Conservation (phyloP, 2,329 filamentous ascomycete genomes). For the Sclerotinia spermophila region DNA sequence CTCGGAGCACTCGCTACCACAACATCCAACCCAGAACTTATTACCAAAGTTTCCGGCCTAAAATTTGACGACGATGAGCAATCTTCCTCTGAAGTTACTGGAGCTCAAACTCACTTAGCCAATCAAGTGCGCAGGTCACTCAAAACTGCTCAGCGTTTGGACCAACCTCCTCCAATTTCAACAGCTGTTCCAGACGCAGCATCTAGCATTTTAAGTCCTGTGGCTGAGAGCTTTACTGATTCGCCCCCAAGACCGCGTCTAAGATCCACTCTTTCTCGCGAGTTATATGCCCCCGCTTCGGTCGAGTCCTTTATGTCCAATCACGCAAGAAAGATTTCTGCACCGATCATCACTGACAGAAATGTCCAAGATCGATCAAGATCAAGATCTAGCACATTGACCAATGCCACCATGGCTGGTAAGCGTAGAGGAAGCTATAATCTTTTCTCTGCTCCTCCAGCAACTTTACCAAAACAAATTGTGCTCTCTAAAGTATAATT, state of each 20-base stretch:
- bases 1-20: not conserved
- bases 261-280: conserved; percentile 6
- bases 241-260: not conserved
- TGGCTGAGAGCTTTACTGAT: conserved; percentile 27
- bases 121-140: conserved; percentile 25
- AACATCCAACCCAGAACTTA: conserved; percentile 19
- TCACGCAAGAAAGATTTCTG: conserved; percentile 35
- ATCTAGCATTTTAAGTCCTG: conserved; percentile 29
- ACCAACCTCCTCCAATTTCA: conserved; percentile 10
- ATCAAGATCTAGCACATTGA: conserved; percentile 28
- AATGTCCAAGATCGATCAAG: conserved; percentile 25
- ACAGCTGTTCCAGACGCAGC: conserved; percentile 9
- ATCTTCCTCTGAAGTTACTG: conserved; percentile 21
- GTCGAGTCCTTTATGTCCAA: conserved; percentile 5
- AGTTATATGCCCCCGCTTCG: not conserved
- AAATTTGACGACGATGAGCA: conserved; percentile 20
- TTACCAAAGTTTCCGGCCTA: conserved; percentile 13
- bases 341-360: conserved; percentile 25
- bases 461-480: not conserved
- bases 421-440: conserved; percentile 34
- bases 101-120: conserved; percentile 17
- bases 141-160: conserved; percentile 22
- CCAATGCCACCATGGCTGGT: conserved; percentile 16
- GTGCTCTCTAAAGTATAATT: conserved; percentile 22
- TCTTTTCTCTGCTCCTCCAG: conserved; percentile 29